Base-by-base conservation (phyloP, 331 rosid species). In the Cydonia oblonga region DNA sequence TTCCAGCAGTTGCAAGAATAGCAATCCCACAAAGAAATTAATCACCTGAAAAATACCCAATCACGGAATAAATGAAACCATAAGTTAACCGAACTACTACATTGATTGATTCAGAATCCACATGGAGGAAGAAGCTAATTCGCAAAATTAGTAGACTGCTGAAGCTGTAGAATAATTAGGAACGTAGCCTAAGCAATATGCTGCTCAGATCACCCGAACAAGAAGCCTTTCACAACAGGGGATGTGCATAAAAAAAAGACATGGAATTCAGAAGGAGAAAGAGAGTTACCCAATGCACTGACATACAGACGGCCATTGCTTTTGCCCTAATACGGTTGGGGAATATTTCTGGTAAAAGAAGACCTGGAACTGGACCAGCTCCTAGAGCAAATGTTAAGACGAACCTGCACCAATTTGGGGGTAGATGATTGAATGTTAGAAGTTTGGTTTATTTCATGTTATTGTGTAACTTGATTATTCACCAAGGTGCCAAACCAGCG, bases 351-450 rank as follows among this genome's bases (percentile, higher is more conserved):
- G 98, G 90, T 74, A 90, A 85, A 7, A 93, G 98, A 63, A 93
- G 92, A 77, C 96, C 89, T 7, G 98, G 97, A 80, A 93, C 98
- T 61, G 98, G 97, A 76, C 98, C 98, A 72, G 98, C 98, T 71
- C 98, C 98, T 0, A 91, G 89, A 65, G 98, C 91, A 84, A 93
- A 93, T 63, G 93, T 84, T 0, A 93, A 83, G 82, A 93, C 98
- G 72, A 87, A 93, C 87, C 98, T 93, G 97, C 86, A 82, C 53
- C 63, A 29, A 72, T 24, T 76, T 66, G 69, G 2, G 3, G 29
- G 23, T 16, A 26, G 9, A 60, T 60, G 40, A 60, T 28, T 60
- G 66, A 1, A 25, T 26, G 14, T 24, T 25, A 60, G 1, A 60
- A 60, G 38, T 28, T 6, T 7, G 40, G 28, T 26, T 19, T 22